Evolutionary conservation across 2,329 filamentous ascomycete species (phyloP).

Genomic region (Parafenestella ontariensis): DNA sequence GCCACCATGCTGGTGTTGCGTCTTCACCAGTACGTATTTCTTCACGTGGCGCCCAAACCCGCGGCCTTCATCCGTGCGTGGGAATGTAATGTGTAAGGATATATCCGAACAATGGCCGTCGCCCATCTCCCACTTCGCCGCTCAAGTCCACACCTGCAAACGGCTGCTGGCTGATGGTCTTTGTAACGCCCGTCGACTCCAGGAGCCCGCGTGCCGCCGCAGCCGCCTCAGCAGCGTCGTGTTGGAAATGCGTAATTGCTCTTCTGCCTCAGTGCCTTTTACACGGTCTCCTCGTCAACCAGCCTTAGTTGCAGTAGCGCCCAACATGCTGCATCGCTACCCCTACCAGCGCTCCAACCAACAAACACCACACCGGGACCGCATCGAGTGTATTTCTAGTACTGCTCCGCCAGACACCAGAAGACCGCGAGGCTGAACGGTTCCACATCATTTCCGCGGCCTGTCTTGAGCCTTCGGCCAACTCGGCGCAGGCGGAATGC

Average conservation of each 20-base stretch:
- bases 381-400: not conserved
- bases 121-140: not conserved
- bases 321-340: not conserved
- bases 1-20: not conserved
- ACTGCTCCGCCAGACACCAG: slow-evolving; percentile 1
- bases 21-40: not conserved
- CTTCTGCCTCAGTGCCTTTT: not conserved
- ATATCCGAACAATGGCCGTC: slow-evolving; percentile 1
- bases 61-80: too few species aligned
- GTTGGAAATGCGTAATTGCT: not conserved
- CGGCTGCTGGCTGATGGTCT: not conserved
- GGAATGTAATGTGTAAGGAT: not conserved
- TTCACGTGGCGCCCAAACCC: not conserved
- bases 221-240: slow-evolving; percentile 1
- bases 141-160: not conserved
- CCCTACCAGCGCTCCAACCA: not conserved
- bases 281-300: not conserved
- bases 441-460: not conserved
- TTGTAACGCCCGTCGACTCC: not conserved
- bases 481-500: slow-evolving; percentile 42
- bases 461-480: slow-evolving; percentile 20
- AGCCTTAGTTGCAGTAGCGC: not conserved
- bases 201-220: not conserved
- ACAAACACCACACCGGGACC: not conserved
- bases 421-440: not conserved